Base-by-base conservation (phyloP, 1,139 yeast genomes). In the Yamadazyma siamensis region DNA sequence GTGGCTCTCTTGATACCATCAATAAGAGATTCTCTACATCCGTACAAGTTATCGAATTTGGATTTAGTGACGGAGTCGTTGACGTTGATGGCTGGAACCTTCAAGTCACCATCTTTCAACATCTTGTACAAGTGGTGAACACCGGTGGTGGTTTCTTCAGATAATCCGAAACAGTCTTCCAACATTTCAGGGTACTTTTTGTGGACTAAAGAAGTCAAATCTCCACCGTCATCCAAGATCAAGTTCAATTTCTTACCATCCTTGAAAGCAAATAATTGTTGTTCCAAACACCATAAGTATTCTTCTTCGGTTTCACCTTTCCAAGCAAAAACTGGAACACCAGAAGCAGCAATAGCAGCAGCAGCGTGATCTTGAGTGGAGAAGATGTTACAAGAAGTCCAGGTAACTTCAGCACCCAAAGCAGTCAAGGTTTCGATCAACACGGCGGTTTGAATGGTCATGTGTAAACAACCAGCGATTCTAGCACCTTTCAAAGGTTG, bases 1-100 rank as follows among this genome's bases (percentile, higher is more conserved):
- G 99, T 91, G 66, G 98, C 99, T 76, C 99, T 88, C 82, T 91
- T 94, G 68, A 91, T 91, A 76, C 98, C 98, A 69, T 91, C 98
- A 53, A 91, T 76, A 57, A 91, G 81, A 47, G 99, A 94, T 77
- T 91, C 98, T 74, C 97, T 86, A 79, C 98, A 94, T 53, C 99
- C 99, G 82, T 91, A 91, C 68, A 91, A 79, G 91, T 91, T 91
- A 73, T 91, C 99, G 65, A 91, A 91, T 78, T 91, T 91, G 65
- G 98, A 91, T 77, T 91, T 91, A 75, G 99, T 91, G 59, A 94
- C 98, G 32, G 96, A 84, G 73, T 94, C 98, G 76, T 91, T 91
- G 61, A 91, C 99, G 69, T 91, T 94, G 74, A 91, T 91, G 67
- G 99, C 98, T 63, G 99, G 99, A 36, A 91, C 97, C 82, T 89